Evolutionary conservation across 139 green algal genomes (phyloP), one percentile per base, ranked within the genome.

Genomic region (Chlorella sp.): DNA sequence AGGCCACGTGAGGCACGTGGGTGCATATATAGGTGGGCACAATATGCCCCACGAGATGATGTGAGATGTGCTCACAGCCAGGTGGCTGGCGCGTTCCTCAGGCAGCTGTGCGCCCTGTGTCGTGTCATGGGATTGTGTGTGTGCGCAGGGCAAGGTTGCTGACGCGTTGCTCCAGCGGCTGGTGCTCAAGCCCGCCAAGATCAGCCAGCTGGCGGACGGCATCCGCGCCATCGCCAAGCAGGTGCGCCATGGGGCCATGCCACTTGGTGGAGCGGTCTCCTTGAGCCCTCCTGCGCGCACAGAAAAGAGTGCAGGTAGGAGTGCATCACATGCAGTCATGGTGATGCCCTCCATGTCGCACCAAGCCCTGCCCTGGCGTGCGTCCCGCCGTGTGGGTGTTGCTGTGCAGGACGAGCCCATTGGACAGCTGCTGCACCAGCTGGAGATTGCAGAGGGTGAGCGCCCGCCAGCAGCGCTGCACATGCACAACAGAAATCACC

Each of bases 141-240:
- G n/a, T 67, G 61, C 35, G 17, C 55, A 42, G 31, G 79, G 83
- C 55, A 86, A 85, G 69, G 89, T 93, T 61, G 59, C 35, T 30
- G 88, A 96, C 14, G 71, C 88, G 10, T 83, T 98, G 65, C 83
- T 98, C 75, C 90, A 98, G 82, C 91, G 95, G 0, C 87, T 99
- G 55, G 81, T 88, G 33, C 83, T 99, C 20, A 99, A 98, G 80
- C 89, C 87, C 1, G 78, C 86, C 61, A 98, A 98, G 85, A 93
- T 98, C 59, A 49, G 85, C 31, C 89, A 96, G 79, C 83, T 99
- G 31, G 90, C 90, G 35, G 85, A 90, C 29, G 94, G 95, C 72
- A 93, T 98, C 61, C 85, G 94, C 1, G 78, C 90, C 35, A 96
- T 98, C 62, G 93, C 92, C 5, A 71, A 70, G 26, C 82, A 93